Conservation (phyloP, 2,329 filamentous ascomycete genomes). For the Shiraia sp. region DNA sequence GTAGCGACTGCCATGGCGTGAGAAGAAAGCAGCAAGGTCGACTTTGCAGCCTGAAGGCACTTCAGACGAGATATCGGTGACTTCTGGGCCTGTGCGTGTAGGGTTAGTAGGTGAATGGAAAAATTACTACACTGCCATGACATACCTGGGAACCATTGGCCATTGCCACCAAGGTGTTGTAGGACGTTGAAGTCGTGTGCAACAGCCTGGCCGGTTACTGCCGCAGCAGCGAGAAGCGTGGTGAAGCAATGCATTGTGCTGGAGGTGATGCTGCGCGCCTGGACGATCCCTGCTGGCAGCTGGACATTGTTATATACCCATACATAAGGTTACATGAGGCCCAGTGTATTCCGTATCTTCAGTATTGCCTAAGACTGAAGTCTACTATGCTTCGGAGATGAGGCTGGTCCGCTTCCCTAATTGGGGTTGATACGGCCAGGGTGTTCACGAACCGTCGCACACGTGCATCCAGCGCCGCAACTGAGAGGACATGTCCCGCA, state of each 20-base stretch:
- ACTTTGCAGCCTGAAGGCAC: slow-evolving; percentile 62
- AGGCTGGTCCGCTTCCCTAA: too few relatives aligned
- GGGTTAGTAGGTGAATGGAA: background rate
- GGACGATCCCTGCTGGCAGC: background rate
- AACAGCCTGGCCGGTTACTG: slow-evolving; percentile 11
- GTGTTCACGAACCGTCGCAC: slow-evolving; percentile 9
- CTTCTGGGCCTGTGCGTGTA: slow-evolving; percentile 55
- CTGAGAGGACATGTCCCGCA: slow-evolving; percentile 8
- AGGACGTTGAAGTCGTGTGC: slow-evolving; percentile 37
- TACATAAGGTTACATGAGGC: slow-evolving; percentile 2
- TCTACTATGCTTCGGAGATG: slow-evolving; percentile 25
- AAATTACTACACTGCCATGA: background rate
- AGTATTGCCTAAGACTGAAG: slow-evolving; percentile 24
- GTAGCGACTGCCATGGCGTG: slow-evolving; percentile 66
- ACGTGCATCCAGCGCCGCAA: slow-evolving; percentile 16
- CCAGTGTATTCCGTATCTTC: slow-evolving; percentile 1
- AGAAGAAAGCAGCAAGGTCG: slow-evolving; percentile 63
- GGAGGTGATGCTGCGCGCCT: background rate
- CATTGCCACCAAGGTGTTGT: slow-evolving; percentile 46
- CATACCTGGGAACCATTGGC: slow-evolving; percentile 43
- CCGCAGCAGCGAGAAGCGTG: slow-evolving; percentile 18
- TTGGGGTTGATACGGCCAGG: slow-evolving; percentile 15
- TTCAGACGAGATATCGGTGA: slow-evolving; percentile 58
- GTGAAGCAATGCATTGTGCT: slow-evolving; percentile 20
- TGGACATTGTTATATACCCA: too few relatives aligned